These are phyloP conservation scores for Ascocoryne sarcoides DNA, from an alignment of 2,329 filamentous ascomycete species.

Conservation along the genomic window DNA sequence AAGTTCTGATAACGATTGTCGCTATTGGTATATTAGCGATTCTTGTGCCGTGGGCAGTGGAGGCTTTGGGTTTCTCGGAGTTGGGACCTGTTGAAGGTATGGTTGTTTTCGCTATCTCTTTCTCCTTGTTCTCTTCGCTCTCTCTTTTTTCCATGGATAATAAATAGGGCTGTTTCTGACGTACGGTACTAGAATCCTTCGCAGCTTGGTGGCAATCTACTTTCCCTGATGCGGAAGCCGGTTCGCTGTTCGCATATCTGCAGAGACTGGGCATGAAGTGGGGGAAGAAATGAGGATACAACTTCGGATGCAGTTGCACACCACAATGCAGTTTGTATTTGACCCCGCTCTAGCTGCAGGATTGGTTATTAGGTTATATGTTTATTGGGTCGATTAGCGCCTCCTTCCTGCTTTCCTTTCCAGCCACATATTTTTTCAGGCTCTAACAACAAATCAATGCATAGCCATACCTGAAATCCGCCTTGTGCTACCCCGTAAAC, in stretches of 20 bases:
- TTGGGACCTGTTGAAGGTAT: conserved; percentile 8
- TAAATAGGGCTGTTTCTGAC: neutral
- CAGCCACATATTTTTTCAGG: too few species aligned
- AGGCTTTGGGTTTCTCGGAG: conserved; percentile 9
- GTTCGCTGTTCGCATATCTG: conserved; percentile 6
- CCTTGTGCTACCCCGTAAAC: too few species aligned
- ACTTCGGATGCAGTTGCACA: too few species aligned
- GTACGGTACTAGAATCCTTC: conserved; percentile 5
- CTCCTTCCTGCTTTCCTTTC: too few species aligned
- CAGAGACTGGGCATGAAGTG: conserved; percentile 9
- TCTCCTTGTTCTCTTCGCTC: neutral
- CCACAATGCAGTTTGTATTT: too few species aligned
- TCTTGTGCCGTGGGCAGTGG: conserved; percentile 7
- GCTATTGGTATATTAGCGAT: conserved; percentile 7
- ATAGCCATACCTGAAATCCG: too few species aligned
- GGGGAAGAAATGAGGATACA: conserved; percentile 3
- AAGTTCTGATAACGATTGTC: conserved; percentile 5
- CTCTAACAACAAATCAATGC: too few species aligned
- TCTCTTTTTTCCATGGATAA: neutral
- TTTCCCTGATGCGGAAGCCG: conserved; percentile 3
- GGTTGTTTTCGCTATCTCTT: neutral
- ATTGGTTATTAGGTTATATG: too few species aligned
- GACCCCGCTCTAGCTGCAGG: too few species aligned
- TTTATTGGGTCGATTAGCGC: too few species aligned
- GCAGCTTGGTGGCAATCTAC: conserved; percentile 9